Evolutionary conservation across 2,329 filamentous ascomycete species (phyloP), one percentile per base, ranked within the genome.

Genomic region (Penicillium sp.): DNA sequence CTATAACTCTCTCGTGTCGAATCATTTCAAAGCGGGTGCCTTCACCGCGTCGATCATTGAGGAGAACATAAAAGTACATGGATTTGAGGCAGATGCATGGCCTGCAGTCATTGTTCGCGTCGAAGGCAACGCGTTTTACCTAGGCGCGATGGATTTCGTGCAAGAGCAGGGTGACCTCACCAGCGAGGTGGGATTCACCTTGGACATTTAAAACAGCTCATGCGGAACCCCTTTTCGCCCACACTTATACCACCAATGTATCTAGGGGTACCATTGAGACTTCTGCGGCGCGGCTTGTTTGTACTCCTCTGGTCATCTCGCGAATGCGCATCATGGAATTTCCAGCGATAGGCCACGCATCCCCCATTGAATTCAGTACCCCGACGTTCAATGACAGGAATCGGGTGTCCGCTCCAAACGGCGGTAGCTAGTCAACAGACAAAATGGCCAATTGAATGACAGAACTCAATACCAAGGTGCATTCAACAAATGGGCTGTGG

Each of bases 1-100:
- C 6, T 79, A 78, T 66, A 75, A 78, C 56, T 78, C 76, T 4
- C 56, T 78, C 1, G 72, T 79, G 7, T 76, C 75, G 0, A 73
- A 72, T 45, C 55, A 64, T n/a, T 75, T 72, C 19, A 50, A 52
- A 5, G 54, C 58, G 3, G 70, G 66, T 5, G 66, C 63, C 0
- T 76, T 76, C 46, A 63, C 58, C 6, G 72, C 69, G n/a, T 65
- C 61, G 19, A 67, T 74, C 21, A 64, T 68, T 1, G 57, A 70
- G 26, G 53, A 66, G 11, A 48, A 56, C 7, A 50, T 64, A 55
- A 23, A 48, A 17, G 17, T 48, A 41, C 65, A 17, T 15, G 59
- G 47, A 55, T 35, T 26, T 51, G 60, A 30, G 8, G 38, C n/a
- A 3, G 26, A 58, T 15, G 23, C 3, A 17, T 52, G 47, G 56